Evolutionary conservation across 495 filamentous ascomycete species (phyloP), one percentile per base, ranked within the genome.

Genomic region (Venustampulla echinocandica): DNA sequence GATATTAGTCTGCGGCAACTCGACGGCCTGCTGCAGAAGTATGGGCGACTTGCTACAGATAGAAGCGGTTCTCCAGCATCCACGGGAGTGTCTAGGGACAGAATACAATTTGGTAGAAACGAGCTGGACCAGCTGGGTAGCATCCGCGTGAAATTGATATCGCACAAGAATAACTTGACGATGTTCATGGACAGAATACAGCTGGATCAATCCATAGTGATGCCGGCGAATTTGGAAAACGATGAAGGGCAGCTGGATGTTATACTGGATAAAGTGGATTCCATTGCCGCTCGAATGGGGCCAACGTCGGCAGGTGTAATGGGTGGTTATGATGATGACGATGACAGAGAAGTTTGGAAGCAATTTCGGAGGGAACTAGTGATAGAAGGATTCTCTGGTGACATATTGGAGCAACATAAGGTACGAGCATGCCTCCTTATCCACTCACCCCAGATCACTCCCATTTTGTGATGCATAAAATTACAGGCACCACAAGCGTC

Each of bases 311-410:
- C 63, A 14, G 63, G 59, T 14, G 59, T 67, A n/a, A 46, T 66
- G 23, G 62, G 55, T 2, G 46, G 30, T 20, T 64, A 64, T 10
- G 56, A 57, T 4, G 64, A 70, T 42, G n/a, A n/a, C n/a, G 65
- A 67, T 34, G 74, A 66, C 32, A 59, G 70, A 19, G 68, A 68
- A 15, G 61, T 73, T 3, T 79, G 76, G 75, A 67, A 65, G 38
- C 61, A 68, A 42, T 76, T 80, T 53, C 61, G 66, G 40, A 52
- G 63, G n/a, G 74, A 75, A 50, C 57, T 80, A 15, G 61, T 73
- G 14, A 59, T 60, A 17, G 69, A 73, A 33, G 76, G 75, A 15
- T 76, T 78, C 51, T 69, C 68, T 1, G 63, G 63, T 45, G 61
- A 70, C 2, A 61, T 76, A 13, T 55, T 79, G 34, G 59, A 59